These are phyloP conservation scores for Fusarium paranaense DNA, from an alignment of 2,329 filamentous ascomycete genomes.

Conservation along the genomic window DNA sequence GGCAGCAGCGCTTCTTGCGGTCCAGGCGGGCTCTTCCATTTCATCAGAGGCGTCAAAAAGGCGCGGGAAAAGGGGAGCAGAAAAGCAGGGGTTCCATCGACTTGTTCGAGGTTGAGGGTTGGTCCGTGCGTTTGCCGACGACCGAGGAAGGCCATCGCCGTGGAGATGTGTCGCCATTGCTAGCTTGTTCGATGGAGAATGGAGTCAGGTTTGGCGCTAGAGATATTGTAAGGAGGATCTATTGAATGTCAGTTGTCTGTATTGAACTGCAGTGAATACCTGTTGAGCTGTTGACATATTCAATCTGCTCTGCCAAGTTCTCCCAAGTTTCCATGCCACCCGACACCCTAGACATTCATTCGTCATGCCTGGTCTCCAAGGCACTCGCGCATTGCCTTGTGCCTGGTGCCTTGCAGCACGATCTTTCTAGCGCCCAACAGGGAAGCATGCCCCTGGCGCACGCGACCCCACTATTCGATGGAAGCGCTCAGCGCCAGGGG, in stretches of 20 bases:
- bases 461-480: not conserved
- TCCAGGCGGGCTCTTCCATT: not conserved
- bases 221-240: not conserved
- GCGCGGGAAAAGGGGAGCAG: slow-evolving; percentile 14
- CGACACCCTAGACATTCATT: not conserved
- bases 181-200: not conserved
- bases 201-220: not conserved
- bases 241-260: not conserved
- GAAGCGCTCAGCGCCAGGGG: slow-evolving; percentile 34
- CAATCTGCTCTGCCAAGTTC: not conserved
- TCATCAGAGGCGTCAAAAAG: slow-evolving; percentile 20
- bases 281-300: not conserved
- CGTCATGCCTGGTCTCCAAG: slow-evolving; percentile 15
- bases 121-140: slow-evolving; percentile 15
- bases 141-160: slow-evolving; percentile 3
- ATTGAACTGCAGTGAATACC: not conserved
- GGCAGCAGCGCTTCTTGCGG: slow-evolving; percentile 5
- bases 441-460: slow-evolving; percentile 9
- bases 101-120: slow-evolving; percentile 9
- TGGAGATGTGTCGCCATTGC: not conserved
- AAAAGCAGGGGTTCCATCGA: slow-evolving; percentile 3
- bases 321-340: slow-evolving; percentile 19
- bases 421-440: slow-evolving; percentile 27
- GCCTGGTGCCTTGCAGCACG: slow-evolving; percentile 39
- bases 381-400: slow-evolving; percentile 29